Percentiles rank a stretch among this genome's conserved stretches.
Evolutionary conservation across 768 basidiomycete genomes (phyloP).

Genomic region (Dendrothele bispora): DNA sequence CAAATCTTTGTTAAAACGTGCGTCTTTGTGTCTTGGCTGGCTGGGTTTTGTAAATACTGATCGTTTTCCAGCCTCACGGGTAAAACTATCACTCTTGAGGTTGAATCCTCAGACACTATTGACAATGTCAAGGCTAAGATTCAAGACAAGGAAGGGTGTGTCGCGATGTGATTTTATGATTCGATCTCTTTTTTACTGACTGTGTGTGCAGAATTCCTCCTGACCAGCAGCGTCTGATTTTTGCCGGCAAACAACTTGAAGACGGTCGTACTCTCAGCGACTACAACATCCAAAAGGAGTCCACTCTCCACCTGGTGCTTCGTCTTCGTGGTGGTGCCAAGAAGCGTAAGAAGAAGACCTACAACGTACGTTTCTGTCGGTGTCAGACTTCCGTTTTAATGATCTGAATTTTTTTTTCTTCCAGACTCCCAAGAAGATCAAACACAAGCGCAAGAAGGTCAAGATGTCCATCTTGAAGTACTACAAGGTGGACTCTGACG

Average conservation of each 20-base stretch:
- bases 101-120: slow-evolving; percentile 96
- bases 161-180: slow-evolving; percentile 7
- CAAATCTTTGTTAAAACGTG: slow-evolving; percentile 99
- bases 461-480: slow-evolving; percentile 99
- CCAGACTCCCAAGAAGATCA: slow-evolving; percentile 98
- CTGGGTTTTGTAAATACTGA: slow-evolving; percentile 12
- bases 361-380: slow-evolving; percentile 67
- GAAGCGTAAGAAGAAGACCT: slow-evolving; percentile 99
- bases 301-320: slow-evolving; percentile 95
- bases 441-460: slow-evolving; percentile 99
- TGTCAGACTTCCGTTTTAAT: not conserved
- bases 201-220: slow-evolving; percentile 66
- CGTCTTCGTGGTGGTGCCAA: slow-evolving; percentile 99
- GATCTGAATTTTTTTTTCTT: slow-evolving; percentile 11
- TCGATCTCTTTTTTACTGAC: slow-evolving; percentile 12
- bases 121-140: slow-evolving; percentile 99
- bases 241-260: slow-evolving; percentile 99
- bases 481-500: slow-evolving; percentile 99
- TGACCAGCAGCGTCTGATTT: slow-evolving; percentile 97
- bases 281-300: slow-evolving; percentile 99
- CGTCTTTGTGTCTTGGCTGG: slow-evolving; percentile 35
- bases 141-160: slow-evolving; percentile 94
- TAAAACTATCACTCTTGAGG: slow-evolving; percentile 98
- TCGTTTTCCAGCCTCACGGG: slow-evolving; percentile 81
- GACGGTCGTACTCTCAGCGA: slow-evolving; percentile 95